Evolutionary conservation across 352 stramenopile genomes (phyloP), one percentile per base, ranked within the genome.

Genomic region (Salisapilia sapeloensis): DNA sequence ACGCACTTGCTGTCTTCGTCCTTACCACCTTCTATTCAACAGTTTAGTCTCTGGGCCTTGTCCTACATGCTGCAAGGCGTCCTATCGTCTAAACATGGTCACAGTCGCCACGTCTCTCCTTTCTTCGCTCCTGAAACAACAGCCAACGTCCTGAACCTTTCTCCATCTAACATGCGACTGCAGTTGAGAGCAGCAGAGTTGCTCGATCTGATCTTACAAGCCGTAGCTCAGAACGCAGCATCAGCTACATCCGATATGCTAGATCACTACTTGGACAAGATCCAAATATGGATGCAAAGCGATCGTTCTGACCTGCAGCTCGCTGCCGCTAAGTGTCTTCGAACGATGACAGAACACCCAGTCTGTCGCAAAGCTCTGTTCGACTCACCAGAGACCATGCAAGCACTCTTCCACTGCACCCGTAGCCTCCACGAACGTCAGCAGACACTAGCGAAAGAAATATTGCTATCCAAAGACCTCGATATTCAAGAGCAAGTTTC

Each of bases 191-290:
- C 65, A 16, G 61, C 63, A 13, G 29, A 32, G 23, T 38, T 82
- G 18, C 14, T 79, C 15, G 45, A 71, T 12, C 40, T 37, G n/a
- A 16, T 79, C 22, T 46, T 80, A 5, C 51, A 74, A 34, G 15
- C 72, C 6, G 53, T 53, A 19, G 44, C 58, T 9, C 49, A 60
- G 16, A 53, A 59, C 11, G 44, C 53, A 0, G 42, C 53, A 0
- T 22, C 50, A 4, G 53, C 58, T 15, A 35, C 53, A 20, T 48
- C 29, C 21, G 50, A 62, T 4, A 56, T 60, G 2, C 77, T 79
- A 33, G 56, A 72, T 28, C 40, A 59, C 7, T 85, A 65, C 65
- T 64, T 82, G 56, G 50, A 75, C 26, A 56, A 67, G 28, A 53
- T 85, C 31, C 41, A 42, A 1, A 51, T 47, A 16, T 80, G 70